phyloP scores from a whole-genome alignment of 371 early-diverging fungal species.

The Mortierella sp. region DNA sequence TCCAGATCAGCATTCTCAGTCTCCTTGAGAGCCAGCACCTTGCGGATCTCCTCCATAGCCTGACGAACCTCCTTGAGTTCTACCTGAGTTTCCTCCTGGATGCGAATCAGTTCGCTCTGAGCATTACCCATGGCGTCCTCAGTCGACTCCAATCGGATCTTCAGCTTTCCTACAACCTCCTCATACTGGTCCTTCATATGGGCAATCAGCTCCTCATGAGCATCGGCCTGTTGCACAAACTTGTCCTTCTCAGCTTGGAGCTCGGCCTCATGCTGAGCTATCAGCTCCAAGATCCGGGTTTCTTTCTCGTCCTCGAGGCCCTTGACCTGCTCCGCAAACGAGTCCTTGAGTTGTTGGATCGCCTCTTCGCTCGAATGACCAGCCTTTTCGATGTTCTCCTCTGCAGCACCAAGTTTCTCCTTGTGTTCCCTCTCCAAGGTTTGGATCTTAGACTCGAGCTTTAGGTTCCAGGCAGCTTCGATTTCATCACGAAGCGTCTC shows the following conservation, averaged over 20 bases:
- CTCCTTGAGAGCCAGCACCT: constrained; percentile 29
- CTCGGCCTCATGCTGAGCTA: constrained; percentile 25
- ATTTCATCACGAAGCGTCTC: constrained; percentile 30
- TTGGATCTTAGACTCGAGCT: constrained; percentile 29
- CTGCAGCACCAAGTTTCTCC: constrained; percentile 14
- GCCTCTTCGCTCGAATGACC: constrained; percentile 20
- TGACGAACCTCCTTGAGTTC: constrained; percentile 28
- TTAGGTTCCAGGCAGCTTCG: constrained; percentile 34
- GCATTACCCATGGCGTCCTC: constrained; percentile 11
- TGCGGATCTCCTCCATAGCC: constrained; percentile 40
- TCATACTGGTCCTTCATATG: constrained; percentile 15
- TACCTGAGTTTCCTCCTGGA: constrained; percentile 22
- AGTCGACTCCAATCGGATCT: constrained; percentile 10
- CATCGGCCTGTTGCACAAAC: constrained; percentile 19
- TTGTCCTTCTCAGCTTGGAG: constrained; percentile 35
- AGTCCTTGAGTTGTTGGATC: constrained; percentile 39
- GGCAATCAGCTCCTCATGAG: constrained; percentile 25
- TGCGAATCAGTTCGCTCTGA: constrained; percentile 25
- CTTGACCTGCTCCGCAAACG: constrained; percentile 39
- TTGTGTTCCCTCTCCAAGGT: constrained; percentile 30
- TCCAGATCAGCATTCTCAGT: constrained; percentile 40
- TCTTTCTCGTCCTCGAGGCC: constrained; percentile 35
- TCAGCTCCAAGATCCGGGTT: constrained; percentile 18
- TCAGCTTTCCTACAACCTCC: constrained; percentile 9
- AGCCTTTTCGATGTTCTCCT: constrained; percentile 12